A percentile compares a stretch with the other conserved stretches of the same genome.
phyloP scores from a whole-genome alignment of 768 basidiomycete species.

The Russula virescens region DNA sequence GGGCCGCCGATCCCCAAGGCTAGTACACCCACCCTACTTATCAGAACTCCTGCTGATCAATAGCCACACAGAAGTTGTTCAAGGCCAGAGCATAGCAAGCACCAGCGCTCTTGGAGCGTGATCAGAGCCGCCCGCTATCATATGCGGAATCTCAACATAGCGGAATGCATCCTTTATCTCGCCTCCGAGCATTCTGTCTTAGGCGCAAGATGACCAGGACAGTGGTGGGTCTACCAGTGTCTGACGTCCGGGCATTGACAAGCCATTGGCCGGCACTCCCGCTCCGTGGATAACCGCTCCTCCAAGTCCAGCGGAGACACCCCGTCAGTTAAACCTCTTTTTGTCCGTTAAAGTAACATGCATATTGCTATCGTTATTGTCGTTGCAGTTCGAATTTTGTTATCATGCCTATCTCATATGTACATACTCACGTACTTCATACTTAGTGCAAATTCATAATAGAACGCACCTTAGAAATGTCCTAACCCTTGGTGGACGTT shows the following conservation, averaged over 20 bases:
- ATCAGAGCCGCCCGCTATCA: too few species aligned
- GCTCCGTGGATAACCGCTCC: too few species aligned
- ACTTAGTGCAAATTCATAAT: not conserved
- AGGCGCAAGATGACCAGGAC: too few species aligned
- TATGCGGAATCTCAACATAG: not conserved
- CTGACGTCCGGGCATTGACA: too few species aligned
- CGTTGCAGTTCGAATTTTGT: not conserved
- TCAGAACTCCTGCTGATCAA: not conserved
- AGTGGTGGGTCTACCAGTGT: too few species aligned
- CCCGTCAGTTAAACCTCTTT: too few species aligned
- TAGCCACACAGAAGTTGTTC: not conserved
- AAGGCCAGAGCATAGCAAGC: not conserved
- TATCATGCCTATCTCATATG: not conserved
- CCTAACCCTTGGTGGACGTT: not conserved
- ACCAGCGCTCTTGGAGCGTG: too few species aligned
- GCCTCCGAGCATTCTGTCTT: not conserved
- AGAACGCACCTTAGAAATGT: not conserved
- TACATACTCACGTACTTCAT: not conserved
- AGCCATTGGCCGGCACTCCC: not conserved
- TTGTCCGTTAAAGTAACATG: not conserved
- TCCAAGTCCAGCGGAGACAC: not conserved
- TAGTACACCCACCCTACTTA: not conserved
- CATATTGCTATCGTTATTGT: not conserved
- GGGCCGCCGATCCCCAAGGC: not conserved
- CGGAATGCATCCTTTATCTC: not conserved